phyloP scores from a whole-genome alignment of 2,329 filamentous ascomycete species.

The Colletotrichum nymphaeae region DNA sequence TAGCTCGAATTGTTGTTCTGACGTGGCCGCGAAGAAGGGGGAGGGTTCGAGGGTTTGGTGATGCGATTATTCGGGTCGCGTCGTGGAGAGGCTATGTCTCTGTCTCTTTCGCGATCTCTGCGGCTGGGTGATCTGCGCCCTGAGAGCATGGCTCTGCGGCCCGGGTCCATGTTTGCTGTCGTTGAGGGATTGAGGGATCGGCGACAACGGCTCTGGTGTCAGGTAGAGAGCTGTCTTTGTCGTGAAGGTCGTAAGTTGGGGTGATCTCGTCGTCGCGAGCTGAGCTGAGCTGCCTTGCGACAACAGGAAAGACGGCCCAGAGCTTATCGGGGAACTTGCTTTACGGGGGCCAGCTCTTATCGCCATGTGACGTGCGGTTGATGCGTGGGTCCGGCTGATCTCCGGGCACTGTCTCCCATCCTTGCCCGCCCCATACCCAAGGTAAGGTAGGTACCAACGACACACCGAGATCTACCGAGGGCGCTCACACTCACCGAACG shows the following conservation, averaged over 20 bases:
- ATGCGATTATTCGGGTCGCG: constrained; percentile 67
- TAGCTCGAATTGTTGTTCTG: constrained; percentile 51
- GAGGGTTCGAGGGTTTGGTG: constrained; percentile 59
- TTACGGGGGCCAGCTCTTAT: not conserved
- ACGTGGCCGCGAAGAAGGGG: constrained; percentile 42
- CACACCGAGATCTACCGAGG: too few species aligned
- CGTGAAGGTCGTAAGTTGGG: not conserved
- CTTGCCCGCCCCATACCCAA: too few species aligned
- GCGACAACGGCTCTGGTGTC: not conserved
- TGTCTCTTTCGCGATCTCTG: constrained; percentile 25
- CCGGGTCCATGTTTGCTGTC: constrained; percentile 61
- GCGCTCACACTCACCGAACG: too few species aligned
- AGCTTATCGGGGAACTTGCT: not conserved
- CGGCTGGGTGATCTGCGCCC: constrained; percentile 55
- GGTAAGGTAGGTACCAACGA: accelerated
- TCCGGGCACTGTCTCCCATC: not conserved
- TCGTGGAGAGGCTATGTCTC: constrained; percentile 62
- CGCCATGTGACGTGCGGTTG: not conserved
- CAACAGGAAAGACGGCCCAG: not conserved
- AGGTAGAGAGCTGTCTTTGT: not conserved
- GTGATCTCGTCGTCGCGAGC: not conserved
- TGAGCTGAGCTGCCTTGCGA: not conserved
- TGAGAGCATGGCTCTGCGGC: constrained; percentile 63
- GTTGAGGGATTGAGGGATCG: not conserved
- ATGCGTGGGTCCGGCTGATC: not conserved